Percentiles rank a stretch among this genome's conserved stretches.
These are phyloP conservation scores for Nakataea oryzae DNA, from an alignment of 2,329 filamentous ascomycete genomes.

Conservation along the genomic window DNA sequence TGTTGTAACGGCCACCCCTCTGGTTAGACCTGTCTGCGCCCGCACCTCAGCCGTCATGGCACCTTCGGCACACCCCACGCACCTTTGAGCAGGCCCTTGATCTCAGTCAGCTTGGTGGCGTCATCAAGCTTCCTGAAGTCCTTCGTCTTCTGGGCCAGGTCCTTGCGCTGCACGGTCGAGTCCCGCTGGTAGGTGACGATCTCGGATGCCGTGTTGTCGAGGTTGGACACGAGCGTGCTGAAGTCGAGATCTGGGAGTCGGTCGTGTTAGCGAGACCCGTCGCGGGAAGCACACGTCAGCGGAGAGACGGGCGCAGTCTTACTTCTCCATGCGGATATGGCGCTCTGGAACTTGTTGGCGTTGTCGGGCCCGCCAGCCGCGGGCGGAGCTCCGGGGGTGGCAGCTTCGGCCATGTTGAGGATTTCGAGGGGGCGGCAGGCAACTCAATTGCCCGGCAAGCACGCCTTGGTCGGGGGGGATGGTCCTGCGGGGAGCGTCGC, in stretches of 20 bases:
- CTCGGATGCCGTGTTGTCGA: conserved; percentile 91
- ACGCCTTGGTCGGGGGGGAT: too few relatives aligned
- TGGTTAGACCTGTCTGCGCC: background rate
- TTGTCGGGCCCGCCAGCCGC: conserved; percentile 18
- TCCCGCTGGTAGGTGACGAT: conserved; percentile 90
- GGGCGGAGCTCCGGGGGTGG: conserved; percentile 2
- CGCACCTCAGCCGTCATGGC: background rate
- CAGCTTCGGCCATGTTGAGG: conserved; percentile 15
- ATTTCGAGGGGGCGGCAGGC: too few relatives aligned
- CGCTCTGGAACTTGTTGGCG: conserved; percentile 92
- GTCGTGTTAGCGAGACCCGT: conserved; percentile 3
- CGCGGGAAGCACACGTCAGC: background rate
- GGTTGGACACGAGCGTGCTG: conserved; percentile 67
- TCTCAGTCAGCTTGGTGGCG: conserved; percentile 71
- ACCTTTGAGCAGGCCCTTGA: conserved; percentile 87
- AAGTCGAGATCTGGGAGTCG: conserved; percentile 66
- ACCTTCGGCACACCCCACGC: conserved; percentile 6
- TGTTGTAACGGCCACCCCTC: conserved; percentile 26
- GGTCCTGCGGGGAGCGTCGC: background rate
- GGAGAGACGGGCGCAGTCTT: conserved; percentile 17
- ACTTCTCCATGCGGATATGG: conserved; percentile 96
- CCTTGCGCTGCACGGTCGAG: conserved; percentile 91
- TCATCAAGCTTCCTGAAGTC: conserved; percentile 94
- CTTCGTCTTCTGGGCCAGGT: conserved; percentile 97
- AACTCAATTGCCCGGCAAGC: background rate